A percentile compares a stretch with the other conserved stretches of the same genome.
These are phyloP conservation scores for Spiromastix sp. DNA, from an alignment of 2,329 filamentous ascomycete species.

Conservation along the genomic window DNA sequence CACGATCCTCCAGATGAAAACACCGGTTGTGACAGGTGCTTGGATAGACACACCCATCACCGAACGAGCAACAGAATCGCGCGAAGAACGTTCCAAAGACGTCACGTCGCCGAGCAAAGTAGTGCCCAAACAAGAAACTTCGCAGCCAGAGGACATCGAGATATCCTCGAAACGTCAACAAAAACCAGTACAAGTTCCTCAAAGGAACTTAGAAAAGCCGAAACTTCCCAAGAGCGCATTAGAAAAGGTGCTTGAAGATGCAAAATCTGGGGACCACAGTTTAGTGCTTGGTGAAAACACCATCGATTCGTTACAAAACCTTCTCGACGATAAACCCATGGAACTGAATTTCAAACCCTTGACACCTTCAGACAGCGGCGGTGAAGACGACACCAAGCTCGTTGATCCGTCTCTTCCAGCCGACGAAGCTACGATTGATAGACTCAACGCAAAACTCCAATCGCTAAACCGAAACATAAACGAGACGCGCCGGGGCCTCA, in stretches of 20 bases:
- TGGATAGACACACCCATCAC: slow-evolving; percentile 39
- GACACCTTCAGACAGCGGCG: slow-evolving; percentile 3
- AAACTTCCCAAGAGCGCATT: slow-evolving; percentile 33
- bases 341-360: slow-evolving; percentile 16
- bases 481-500: slow-evolving; percentile 30
- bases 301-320: slow-evolving; percentile 33
- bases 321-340: slow-evolving; percentile 24
- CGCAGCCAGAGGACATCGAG: slow-evolving; percentile 2
- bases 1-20: slow-evolving; percentile 30
- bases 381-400: slow-evolving; percentile 2
- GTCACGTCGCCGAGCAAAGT: slow-evolving; percentile 13
- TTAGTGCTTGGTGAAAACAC: slow-evolving; percentile 34
- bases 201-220: slow-evolving; percentile 21
- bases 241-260: slow-evolving; percentile 31
- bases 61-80: slow-evolving; percentile 20
- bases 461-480: slow-evolving; percentile 31
- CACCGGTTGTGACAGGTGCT: slow-evolving; percentile 34
- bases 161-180: not conserved
- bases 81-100: slow-evolving; percentile 17
- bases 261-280: slow-evolving; percentile 26
- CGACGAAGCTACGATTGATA: slow-evolving; percentile 24
- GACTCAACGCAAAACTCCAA: slow-evolving; percentile 29
- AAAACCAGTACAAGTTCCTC: slow-evolving; percentile 13
- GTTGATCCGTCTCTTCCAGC: slow-evolving; percentile 1
- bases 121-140: slow-evolving; percentile 4